A percentile compares a stretch with the other conserved stretches of the same genome.
These are phyloP conservation scores for Mortierella sp. DNA, from an alignment of 371 early-diverging fungal species.

Conservation along the genomic window DNA sequence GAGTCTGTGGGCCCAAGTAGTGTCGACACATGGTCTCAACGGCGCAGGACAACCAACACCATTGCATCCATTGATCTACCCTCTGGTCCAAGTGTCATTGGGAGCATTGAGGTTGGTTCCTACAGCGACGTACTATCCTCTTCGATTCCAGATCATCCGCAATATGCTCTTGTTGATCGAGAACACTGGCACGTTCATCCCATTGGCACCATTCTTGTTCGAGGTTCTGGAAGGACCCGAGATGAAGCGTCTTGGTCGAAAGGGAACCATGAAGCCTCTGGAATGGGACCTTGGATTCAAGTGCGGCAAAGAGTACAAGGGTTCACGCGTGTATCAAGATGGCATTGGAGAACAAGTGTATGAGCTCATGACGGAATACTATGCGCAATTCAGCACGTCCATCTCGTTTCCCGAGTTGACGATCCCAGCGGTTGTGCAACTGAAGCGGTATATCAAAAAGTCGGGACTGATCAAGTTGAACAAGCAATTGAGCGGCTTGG, in stretches of 20 bases:
- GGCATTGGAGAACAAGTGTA: conserved; percentile 81
- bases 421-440: conserved; percentile 78
- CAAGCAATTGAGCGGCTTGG: conserved; percentile 77
- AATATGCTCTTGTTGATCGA: conserved; percentile 74
- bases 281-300: conserved; percentile 80
- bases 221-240: conserved; percentile 74
- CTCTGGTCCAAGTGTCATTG: conserved; percentile 87
- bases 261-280: conserved; percentile 81
- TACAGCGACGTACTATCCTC: conserved; percentile 88
- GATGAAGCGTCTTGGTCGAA: conserved; percentile 68
- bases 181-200: conserved; percentile 84
- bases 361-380: conserved; percentile 75
- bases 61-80: conserved; percentile 87
- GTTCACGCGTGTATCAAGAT: conserved; percentile 84
- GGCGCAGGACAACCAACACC: conserved; percentile 65
- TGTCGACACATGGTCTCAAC: conserved; percentile 62
- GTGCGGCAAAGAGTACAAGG: conserved; percentile 82
- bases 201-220: conserved; percentile 83
- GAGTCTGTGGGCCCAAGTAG: conserved; percentile 87
- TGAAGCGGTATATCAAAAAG: conserved; percentile 71
- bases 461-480: conserved; percentile 73
- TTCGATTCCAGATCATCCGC: conserved; percentile 86
- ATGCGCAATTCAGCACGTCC: conserved; percentile 72
- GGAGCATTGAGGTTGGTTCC: conserved; percentile 89
- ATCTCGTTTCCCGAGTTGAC: conserved; percentile 92